A percentile compares a stretch with the other conserved stretches of the same genome.
Conservation (phyloP, 2,329 filamentous ascomycete genomes). For the Aspergillus chevalieri region DNA sequence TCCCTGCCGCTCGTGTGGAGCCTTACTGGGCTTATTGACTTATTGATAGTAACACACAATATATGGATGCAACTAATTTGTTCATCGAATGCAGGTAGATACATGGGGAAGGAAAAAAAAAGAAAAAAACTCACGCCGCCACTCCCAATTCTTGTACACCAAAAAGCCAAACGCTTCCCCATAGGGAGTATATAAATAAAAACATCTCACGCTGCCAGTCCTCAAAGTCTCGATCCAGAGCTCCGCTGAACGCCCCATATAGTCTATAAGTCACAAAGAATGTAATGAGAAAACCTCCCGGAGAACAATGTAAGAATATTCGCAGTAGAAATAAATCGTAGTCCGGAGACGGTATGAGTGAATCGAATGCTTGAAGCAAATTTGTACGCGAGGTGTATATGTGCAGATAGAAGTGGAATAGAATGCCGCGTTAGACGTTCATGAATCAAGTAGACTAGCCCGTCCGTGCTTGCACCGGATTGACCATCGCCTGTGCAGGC, state of each 20-base stretch:
- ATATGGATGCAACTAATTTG: neutral
- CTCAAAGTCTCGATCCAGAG: neutral
- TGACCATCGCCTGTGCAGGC: constrained; percentile 39
- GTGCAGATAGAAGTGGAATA: neutral
- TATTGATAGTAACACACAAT: neutral
- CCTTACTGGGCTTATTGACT: too few species aligned
- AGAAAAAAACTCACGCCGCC: neutral
- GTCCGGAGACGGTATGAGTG: constrained; percentile 2
- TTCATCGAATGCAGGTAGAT: neutral
- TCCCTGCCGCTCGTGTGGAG: neutral
- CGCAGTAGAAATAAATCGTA: neutral
- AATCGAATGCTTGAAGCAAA: too few species aligned
- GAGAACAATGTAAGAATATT: constrained; percentile 16
- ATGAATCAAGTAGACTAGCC: constrained; percentile 13
- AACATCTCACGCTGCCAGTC: neutral
- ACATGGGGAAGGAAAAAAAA: neutral
- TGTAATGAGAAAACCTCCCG: constrained; percentile 4
- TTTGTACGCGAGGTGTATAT: constrained; percentile 1
- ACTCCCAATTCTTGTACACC: neutral
- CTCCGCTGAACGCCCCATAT: constrained; percentile 2
- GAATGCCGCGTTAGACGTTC: neutral
- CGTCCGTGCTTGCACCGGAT: constrained; percentile 43
- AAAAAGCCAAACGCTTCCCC: neutral
- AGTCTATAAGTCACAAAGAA: constrained; percentile 7
- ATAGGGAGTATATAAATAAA: neutral